Base-by-base conservation (phyloP, 116 monocot genomes). In the Trichopus zeylanicus region DNA sequence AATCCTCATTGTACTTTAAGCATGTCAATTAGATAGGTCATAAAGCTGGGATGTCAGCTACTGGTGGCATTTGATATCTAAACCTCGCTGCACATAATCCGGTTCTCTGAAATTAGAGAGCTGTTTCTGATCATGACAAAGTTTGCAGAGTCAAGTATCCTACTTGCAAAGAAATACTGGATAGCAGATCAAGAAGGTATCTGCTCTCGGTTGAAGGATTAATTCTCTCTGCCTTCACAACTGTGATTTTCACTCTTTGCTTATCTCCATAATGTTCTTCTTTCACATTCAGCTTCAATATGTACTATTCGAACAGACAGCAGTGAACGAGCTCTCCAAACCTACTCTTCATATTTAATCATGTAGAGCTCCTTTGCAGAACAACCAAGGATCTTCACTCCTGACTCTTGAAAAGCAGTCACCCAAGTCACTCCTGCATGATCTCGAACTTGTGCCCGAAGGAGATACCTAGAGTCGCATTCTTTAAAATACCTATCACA, bases 391-490 rank as follows among this genome's bases (percentile, higher is more conserved):
- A 89, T 77, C 51, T 85, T 85, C 60, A 80, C 82, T 22, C 93
- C 93, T 3, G 86, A 69, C 61, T 88, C 93, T 67, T 93, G 93
- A 56, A 88, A 93, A 27, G 85, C 89, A 1, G 85, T 89, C 31
- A 88, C 70, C 82, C 80, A 93, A 33, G 83, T 78, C 8, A 75
- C 29, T 2, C 89, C 89, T 0, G 77, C 86, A 55, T 89, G 89
- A 65, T 93, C 93, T 59, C 89, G 93, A 16, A 89, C 75, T 55
- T 93, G 89, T 11, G 74, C 56, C 62, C 89, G 85, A 69, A 93
- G 89, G 26, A 93, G 75, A 73, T 89, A 93, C 54, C 89, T 64
- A 53, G 82, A 93, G 49, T 93, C 89, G 59, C 93, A 93, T 62
- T 85, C 80, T 51, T 74, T 80, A 58, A 88, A 73, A 51, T 88